A percentile compares a stretch with the other conserved stretches of the same genome.
These are phyloP conservation scores for Pholiota molesta DNA, from an alignment of 768 basidiomycete species.

Conservation along the genomic window DNA sequence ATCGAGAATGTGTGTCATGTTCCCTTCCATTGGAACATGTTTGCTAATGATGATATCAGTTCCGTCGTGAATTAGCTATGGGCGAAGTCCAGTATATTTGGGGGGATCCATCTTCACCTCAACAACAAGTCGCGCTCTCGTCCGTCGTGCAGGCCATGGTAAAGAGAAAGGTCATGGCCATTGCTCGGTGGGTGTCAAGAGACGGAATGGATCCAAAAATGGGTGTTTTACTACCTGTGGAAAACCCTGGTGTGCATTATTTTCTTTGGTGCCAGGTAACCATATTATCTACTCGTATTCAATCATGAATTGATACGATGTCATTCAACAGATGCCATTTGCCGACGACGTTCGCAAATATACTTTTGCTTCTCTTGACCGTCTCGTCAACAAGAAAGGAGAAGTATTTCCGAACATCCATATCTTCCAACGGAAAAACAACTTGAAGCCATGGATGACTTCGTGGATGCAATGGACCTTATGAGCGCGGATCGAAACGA, in stretches of 20 bases:
- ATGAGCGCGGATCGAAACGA: constrained; percentile 77
- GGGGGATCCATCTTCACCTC: constrained; percentile 66
- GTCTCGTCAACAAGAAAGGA: constrained; percentile 75
- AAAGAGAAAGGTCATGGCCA: constrained; percentile 66
- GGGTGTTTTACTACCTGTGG: constrained; percentile 70
- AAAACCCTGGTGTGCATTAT: constrained; percentile 73
- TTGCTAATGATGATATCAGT: constrained; percentile 43
- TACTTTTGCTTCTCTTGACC: constrained; percentile 80
- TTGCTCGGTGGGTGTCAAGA: constrained; percentile 79
- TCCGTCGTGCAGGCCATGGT: constrained; percentile 86
- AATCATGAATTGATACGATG: background rate
- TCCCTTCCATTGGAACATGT: constrained; percentile 1
- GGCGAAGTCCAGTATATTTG: constrained; percentile 87
- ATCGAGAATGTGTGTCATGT: constrained; percentile 55
- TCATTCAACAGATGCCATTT: constrained; percentile 79
- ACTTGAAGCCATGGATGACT: constrained; percentile 78
- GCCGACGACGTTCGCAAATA: constrained; percentile 92
- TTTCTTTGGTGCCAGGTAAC: constrained; percentile 83
- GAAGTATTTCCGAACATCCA: constrained; percentile 75
- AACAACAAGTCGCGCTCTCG: constrained; percentile 83
- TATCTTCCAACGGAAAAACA: constrained; percentile 82
- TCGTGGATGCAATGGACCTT: constrained; percentile 90
- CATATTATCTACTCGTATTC: background rate
- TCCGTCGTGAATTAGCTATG: constrained; percentile 81
- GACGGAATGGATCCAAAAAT: constrained; percentile 83